These are phyloP conservation scores for Boletellus ananiceps DNA, from an alignment of 768 basidiomycete species.

Conservation along the genomic window DNA sequence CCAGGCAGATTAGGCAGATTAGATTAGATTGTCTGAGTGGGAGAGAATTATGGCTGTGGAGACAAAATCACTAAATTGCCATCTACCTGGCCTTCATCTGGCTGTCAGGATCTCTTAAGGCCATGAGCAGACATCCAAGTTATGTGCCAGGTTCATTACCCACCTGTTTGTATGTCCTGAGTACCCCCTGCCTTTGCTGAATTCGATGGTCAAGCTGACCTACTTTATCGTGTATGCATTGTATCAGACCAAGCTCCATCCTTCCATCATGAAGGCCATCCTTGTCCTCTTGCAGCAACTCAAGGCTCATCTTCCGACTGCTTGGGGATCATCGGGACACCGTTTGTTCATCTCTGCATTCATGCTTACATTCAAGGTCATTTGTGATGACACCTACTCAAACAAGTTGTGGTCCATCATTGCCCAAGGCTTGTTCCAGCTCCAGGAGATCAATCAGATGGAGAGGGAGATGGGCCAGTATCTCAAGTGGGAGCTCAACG, in stretches of 20 bases:
- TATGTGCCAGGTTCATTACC: constrained; percentile 76
- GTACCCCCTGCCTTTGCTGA: constrained; percentile 53
- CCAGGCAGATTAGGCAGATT: no score
- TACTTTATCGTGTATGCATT: constrained; percentile 65
- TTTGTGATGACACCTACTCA: constrained; percentile 91
- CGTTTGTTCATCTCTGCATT: constrained; percentile 68
- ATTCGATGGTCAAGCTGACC: constrained; percentile 36
- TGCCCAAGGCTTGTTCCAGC: constrained; percentile 78
- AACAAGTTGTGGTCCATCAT: constrained; percentile 93
- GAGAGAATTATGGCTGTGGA: no score
- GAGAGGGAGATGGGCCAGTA: constrained; percentile 80
- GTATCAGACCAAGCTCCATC: constrained; percentile 60
- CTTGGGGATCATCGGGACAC: constrained; percentile 74
- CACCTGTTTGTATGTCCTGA: constrained; percentile 87
- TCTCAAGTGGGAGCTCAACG: constrained; percentile 86
- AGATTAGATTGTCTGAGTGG: no score
- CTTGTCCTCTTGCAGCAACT: constrained; percentile 56
- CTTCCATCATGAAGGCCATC: constrained; percentile 41
- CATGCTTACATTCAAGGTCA: constrained; percentile 75
- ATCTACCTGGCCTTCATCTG: constrained; percentile 26
- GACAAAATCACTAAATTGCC: constrained; percentile 25
- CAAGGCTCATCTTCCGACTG: constrained; percentile 69
- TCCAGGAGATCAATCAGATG: constrained; percentile 79
- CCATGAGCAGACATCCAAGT: constrained; percentile 66
- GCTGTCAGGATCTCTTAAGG: constrained; percentile 39